Evolutionary conservation across 2,329 filamentous ascomycete genomes (phyloP).

Genomic region (Raffaelea ambrosiae): DNA sequence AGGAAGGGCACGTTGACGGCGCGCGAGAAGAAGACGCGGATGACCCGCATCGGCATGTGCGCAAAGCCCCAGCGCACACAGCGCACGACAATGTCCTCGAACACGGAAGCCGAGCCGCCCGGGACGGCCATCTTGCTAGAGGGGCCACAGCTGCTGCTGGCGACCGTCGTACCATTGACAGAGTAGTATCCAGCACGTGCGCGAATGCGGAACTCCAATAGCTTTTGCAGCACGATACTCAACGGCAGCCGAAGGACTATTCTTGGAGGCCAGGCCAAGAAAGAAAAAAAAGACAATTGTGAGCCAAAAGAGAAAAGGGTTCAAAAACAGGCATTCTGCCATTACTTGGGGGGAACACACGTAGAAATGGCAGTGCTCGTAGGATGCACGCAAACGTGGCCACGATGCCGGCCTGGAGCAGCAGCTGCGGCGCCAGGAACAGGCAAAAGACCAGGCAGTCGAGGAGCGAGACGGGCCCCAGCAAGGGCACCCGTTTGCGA

Average conservation of each 20-base stretch:
- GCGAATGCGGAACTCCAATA: no score
- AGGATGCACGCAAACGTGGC: conserved; percentile 49
- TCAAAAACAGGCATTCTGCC: no score
- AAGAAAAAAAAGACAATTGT: conserved; percentile 8
- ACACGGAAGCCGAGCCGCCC: conserved; percentile 56
- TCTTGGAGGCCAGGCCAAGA: background rate
- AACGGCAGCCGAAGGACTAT: conserved; percentile 51
- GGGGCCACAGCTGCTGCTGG: no score
- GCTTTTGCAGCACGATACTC: conserved; percentile 38
- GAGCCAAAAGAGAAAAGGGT: no score
- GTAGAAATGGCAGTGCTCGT: conserved; percentile 59
- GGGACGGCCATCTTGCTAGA: no score
- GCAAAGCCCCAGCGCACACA: conserved; percentile 73
- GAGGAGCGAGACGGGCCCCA: conserved; percentile 64
- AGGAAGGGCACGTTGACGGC: conserved; percentile 65
- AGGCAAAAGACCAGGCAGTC: conserved; percentile 68
- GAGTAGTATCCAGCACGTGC: no score
- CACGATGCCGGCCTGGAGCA: conserved; percentile 57
- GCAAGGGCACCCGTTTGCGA: conserved; percentile 29
- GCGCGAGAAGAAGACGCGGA: conserved; percentile 71
- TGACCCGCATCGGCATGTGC: conserved; percentile 58
- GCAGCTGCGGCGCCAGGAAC: conserved; percentile 62
- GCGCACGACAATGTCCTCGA: conserved; percentile 69
- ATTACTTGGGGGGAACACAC: conserved; percentile 30
- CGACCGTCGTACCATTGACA: no score